Evolutionary conservation across 2,329 filamentous ascomycete genomes (phyloP).

Genomic region (Cytospora paraplurivora): DNA sequence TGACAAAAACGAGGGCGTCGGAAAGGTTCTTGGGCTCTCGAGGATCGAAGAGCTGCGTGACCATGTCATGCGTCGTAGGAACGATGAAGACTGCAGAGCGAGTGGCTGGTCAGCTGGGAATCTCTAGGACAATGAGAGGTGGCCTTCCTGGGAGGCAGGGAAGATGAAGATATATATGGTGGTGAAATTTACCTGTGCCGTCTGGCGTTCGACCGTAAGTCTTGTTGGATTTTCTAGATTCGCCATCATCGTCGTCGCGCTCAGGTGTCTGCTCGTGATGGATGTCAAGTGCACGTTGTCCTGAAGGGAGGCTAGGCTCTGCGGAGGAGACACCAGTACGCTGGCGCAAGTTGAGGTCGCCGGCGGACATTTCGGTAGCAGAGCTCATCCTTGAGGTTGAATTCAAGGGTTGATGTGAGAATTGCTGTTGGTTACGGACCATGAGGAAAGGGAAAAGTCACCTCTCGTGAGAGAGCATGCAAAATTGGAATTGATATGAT

Average conservation of each 20-base stretch:
- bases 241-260: slow-evolving; percentile 19
- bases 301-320: slow-evolving; percentile 7
- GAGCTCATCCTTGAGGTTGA: slow-evolving; percentile 33
- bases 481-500: slow-evolving; percentile 8
- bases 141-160: not conserved
- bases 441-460: slow-evolving; percentile 2
- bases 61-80: slow-evolving; percentile 97
- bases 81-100: slow-evolving; percentile 81
- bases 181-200: slow-evolving; percentile 68
- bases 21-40: slow-evolving; percentile 94
- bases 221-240: slow-evolving; percentile 55
- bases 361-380: slow-evolving; percentile 31
- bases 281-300: slow-evolving; percentile 23
- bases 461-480: slow-evolving; percentile 9
- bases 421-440: slow-evolving; percentile 19
- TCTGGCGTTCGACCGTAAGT: slow-evolving; percentile 90
- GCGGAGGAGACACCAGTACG: slow-evolving; percentile 11
- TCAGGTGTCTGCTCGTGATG: slow-evolving; percentile 10
- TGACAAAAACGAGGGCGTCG: slow-evolving; percentile 76
- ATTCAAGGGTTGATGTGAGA: slow-evolving; percentile 20
- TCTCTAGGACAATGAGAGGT: not conserved
- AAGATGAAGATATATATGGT: slow-evolving; percentile 5
- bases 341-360: slow-evolving; percentile 36
- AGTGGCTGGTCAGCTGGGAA: not conserved
- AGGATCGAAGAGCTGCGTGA: slow-evolving; percentile 92